Evolutionary conservation across 1,284 basidiomycete genomes (phyloP).

Genomic region (Laetiporus sulphureus): DNA sequence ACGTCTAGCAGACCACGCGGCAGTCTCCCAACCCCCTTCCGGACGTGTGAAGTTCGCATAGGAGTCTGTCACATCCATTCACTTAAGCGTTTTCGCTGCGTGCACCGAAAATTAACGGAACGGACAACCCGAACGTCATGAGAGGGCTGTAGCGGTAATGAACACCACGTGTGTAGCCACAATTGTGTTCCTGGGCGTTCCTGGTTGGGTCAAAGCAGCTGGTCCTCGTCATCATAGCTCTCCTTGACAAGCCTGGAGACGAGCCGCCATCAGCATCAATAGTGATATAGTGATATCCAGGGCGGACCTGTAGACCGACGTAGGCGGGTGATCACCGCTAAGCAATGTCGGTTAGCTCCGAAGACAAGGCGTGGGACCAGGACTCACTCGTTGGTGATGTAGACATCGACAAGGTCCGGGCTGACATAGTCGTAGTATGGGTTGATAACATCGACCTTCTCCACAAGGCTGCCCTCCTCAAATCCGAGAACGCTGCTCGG

Average conservation of each 20-base stretch:
- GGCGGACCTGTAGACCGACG: slow-evolving; percentile 75
- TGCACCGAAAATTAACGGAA: too few relatives aligned
- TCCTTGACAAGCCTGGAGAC: slow-evolving; percentile 73
- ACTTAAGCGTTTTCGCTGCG: too few relatives aligned
- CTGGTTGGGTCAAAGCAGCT: slow-evolving; percentile 44
- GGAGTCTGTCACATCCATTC: too few relatives aligned
- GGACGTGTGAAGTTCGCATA: too few relatives aligned
- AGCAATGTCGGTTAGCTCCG: slow-evolving; percentile 4
- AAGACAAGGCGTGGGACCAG: slow-evolving; percentile 1
- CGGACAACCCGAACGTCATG: too few relatives aligned
- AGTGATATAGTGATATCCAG: slow-evolving; percentile 10
- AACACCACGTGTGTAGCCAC: too few relatives aligned
- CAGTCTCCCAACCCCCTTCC: too few relatives aligned
- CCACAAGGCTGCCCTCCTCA: slow-evolving; percentile 68
- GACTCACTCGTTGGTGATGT: slow-evolving; percentile 94
- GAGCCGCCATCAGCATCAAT: background rate
- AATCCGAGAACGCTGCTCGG: slow-evolving; percentile 82
- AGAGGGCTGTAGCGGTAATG: too few relatives aligned
- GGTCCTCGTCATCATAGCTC: slow-evolving; percentile 88
- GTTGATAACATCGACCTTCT: slow-evolving; percentile 85
- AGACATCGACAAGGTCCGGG: slow-evolving; percentile 88
- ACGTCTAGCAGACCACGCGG: too few relatives aligned
- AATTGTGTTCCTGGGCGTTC: background rate
- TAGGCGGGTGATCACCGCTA: slow-evolving; percentile 89
- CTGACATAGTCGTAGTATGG: slow-evolving; percentile 94